Percentiles rank a stretch among this genome's conserved stretches.
Evolutionary conservation across 2,329 filamentous ascomycete genomes (phyloP).

Genomic region (Herpotrichia juniperi): DNA sequence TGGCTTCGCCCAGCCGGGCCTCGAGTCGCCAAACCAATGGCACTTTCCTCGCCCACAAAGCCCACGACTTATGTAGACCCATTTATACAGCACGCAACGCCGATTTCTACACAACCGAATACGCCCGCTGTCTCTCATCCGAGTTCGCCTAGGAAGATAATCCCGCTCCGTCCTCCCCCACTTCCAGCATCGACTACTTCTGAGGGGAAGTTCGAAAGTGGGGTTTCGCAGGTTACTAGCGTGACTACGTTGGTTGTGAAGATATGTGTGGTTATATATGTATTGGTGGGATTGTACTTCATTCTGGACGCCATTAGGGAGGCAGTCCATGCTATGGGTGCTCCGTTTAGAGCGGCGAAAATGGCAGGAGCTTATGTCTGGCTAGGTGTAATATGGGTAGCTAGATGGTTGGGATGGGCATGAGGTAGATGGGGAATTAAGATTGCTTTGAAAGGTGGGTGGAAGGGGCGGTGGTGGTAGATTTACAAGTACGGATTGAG

Average conservation of each 20-base stretch:
- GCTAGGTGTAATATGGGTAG: slow-evolving; percentile 9
- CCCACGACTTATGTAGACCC: slow-evolving; percentile 22
- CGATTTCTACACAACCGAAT: slow-evolving; percentile 5
- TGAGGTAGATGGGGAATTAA: slow-evolving; percentile 20
- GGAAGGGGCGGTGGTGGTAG: not conserved
- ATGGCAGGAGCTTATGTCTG: slow-evolving; percentile 15
- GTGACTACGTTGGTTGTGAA: slow-evolving; percentile 22
- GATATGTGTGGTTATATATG: slow-evolving; percentile 26
- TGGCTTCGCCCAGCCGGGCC: slow-evolving; percentile 28
- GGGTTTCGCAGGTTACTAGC: slow-evolving; percentile 27
- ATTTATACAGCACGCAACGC: slow-evolving; percentile 18
- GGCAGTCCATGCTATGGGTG: slow-evolving; percentile 25
- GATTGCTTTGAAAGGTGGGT: slow-evolving; percentile 10
- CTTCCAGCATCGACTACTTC: not conserved
- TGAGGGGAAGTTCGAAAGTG: slow-evolving; percentile 26
- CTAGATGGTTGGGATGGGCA: not conserved
- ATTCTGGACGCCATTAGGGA: slow-evolving; percentile 33
- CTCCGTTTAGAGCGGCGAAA: slow-evolving; percentile 26
- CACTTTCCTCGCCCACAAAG: slow-evolving; percentile 1
- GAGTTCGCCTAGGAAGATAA: slow-evolving; percentile 17
- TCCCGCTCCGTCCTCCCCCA: not conserved
- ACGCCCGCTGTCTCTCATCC: slow-evolving; percentile 16
- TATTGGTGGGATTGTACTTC: slow-evolving; percentile 33
- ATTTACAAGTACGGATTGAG: too few relatives aligned
- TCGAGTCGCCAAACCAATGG: slow-evolving; percentile 20